Percentiles rank a stretch among this genome's conserved stretches.
phyloP scores from a whole-genome alignment of 1,284 basidiomycete species.

The Microbotryum silenes-acaulis region DNA sequence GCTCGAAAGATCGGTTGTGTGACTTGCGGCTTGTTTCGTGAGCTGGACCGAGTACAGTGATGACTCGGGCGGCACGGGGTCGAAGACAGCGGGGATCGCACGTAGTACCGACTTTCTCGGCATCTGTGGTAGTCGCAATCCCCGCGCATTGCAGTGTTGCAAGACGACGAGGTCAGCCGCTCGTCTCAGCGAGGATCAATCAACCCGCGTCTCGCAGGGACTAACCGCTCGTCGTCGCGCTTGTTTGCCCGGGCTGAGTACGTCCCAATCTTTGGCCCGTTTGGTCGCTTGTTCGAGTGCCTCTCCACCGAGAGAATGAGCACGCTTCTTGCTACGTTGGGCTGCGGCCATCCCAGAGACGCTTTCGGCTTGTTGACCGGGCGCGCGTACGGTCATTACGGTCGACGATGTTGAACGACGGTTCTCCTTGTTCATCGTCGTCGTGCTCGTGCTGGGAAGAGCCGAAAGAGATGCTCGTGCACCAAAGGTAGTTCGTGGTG shows the following conservation, averaged over 20 bases:
- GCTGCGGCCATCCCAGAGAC: neutral
- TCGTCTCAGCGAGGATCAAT: neutral
- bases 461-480: conserved; percentile 13
- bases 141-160: neutral
- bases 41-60: no score
- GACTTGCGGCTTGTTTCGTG: neutral
- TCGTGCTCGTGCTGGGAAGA: neutral
- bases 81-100: no score
- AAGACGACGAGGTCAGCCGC: neutral
- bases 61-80: no score
- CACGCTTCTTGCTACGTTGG: conserved; percentile 24
- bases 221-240: conserved; percentile 18
- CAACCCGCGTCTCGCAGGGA: neutral
- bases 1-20: conserved; percentile 24
- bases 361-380: neutral
- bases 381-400: neutral
- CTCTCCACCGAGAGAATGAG: conserved; percentile 29
- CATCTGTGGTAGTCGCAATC: neutral
- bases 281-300: conserved; percentile 19
- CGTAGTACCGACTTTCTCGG: no score
- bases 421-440: conserved; percentile 19
- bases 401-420: conserved; percentile 12
- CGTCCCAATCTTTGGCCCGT: conserved; percentile 8
- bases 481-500: neutral
- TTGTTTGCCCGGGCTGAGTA: conserved; percentile 20